Conservation (phyloP, 2,329 filamentous ascomycete genomes). For the Clonostachys sp. region DNA sequence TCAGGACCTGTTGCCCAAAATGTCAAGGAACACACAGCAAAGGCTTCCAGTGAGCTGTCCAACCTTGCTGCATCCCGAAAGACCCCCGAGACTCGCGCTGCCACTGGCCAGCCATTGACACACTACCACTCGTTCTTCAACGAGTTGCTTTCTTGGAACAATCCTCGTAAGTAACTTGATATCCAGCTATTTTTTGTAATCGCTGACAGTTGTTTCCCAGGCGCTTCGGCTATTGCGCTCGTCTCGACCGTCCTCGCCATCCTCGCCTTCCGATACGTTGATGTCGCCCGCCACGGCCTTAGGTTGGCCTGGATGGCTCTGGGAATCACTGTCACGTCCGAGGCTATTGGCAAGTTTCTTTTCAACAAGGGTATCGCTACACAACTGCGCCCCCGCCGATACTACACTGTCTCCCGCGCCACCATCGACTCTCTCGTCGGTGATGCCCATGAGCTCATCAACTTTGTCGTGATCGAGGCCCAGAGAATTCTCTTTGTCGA, state of each 20-base stretch:
- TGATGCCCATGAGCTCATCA: conserved; percentile 63
- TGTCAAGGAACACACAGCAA: conserved; percentile 49
- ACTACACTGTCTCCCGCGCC: conserved; percentile 62
- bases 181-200: background rate
- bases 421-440: conserved; percentile 57
- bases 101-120: conserved; percentile 59
- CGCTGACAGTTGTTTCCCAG: conserved; percentile 26
- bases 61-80: conserved; percentile 54
- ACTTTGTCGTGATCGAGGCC: conserved; percentile 68
- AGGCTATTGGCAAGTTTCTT: conserved; percentile 55
- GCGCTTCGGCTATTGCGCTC: conserved; percentile 63
- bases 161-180: conserved; percentile 48
- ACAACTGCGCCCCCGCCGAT: conserved; percentile 62
- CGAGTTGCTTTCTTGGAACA: conserved; percentile 65
- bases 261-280: conserved; percentile 60
- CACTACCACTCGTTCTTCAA: conserved; percentile 70
- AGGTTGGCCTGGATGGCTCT: conserved; percentile 62
- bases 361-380: conserved; percentile 59
- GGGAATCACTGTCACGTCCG: conserved; percentile 54
- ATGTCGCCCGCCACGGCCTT: conserved; percentile 60
- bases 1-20: conserved; percentile 56
- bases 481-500: conserved; percentile 66
- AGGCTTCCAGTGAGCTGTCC: conserved; percentile 51
- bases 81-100: conserved; percentile 47
- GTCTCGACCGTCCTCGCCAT: conserved; percentile 52